These are phyloP conservation scores for Brassica incana DNA, from an alignment of 345 rosid species.

Conservation along the genomic window DNA sequence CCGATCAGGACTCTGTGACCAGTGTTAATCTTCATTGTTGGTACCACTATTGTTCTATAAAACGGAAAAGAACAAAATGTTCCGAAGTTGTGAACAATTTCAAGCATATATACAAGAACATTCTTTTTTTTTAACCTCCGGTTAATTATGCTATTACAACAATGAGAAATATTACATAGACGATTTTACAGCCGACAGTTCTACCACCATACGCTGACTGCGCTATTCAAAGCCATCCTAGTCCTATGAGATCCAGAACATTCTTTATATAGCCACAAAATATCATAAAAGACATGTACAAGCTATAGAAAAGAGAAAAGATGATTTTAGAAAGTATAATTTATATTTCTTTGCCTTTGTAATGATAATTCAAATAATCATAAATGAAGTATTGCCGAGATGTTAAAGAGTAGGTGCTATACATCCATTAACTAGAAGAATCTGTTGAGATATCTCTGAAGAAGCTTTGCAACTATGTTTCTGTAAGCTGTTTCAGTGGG, in stretches of 20 bases:
- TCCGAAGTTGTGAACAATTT: background rate
- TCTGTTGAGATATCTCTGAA: slow-evolving; percentile 5
- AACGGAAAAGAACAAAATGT: background rate
- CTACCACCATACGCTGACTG: too few relatives aligned
- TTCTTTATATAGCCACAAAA: background rate
- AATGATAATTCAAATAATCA: background rate
- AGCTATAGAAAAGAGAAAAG: background rate
- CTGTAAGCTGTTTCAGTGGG: slow-evolving; percentile 60
- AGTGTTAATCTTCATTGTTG: background rate
- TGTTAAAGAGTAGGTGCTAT: background rate
- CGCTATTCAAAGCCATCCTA: too few relatives aligned
- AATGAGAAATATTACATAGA: too few relatives aligned
- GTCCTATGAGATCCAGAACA: background rate
- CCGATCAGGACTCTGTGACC: background rate
- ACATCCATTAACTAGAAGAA: background rate
- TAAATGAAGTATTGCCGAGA: background rate
- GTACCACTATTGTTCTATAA: background rate
- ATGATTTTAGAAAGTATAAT: background rate
- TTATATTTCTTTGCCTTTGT: background rate
- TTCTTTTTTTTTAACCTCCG: background rate
- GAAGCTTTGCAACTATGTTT: slow-evolving; percentile 19
- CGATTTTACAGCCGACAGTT: too few relatives aligned
- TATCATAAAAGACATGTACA: background rate
- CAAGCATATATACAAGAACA: background rate
- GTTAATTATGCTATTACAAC: too few relatives aligned